Conservation (phyloP, 2,329 filamentous ascomycete genomes). For the Curvularia lunata region DNA sequence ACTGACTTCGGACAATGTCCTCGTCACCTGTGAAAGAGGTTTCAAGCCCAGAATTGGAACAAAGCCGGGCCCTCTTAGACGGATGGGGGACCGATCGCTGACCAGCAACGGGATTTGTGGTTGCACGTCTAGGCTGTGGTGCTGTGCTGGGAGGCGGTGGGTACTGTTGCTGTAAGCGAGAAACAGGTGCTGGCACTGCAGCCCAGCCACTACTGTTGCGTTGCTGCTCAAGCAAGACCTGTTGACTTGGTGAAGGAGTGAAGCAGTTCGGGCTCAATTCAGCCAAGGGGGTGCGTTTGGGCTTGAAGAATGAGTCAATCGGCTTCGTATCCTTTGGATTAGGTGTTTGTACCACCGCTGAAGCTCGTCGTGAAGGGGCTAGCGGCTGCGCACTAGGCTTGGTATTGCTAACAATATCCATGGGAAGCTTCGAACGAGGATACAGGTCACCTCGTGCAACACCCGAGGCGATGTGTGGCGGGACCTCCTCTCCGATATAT, state of each 20-base stretch:
- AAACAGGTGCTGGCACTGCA: slow-evolving; percentile 56
- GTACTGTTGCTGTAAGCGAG: slow-evolving; percentile 38
- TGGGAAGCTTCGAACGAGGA: slow-evolving; percentile 81
- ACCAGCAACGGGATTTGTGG: slow-evolving; percentile 45
- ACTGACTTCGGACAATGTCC: slow-evolving; percentile 52
- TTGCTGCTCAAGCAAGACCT: slow-evolving; percentile 63
- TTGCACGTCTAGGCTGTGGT: slow-evolving; percentile 51
- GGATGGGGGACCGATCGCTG: slow-evolving; percentile 53
- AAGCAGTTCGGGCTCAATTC: slow-evolving; percentile 73
- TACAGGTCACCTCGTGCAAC: slow-evolving; percentile 85
- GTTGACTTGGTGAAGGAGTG: slow-evolving; percentile 70
- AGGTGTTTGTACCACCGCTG: slow-evolving; percentile 46
- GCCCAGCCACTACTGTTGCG: slow-evolving; percentile 60
- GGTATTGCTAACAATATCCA: slow-evolving; percentile 48
- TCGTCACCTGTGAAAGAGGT: slow-evolving; percentile 35
- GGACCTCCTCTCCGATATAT: slow-evolving; percentile 79
- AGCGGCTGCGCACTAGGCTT: slow-evolving; percentile 44
- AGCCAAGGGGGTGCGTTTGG: slow-evolving; percentile 67
- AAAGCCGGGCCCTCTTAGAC: slow-evolving; percentile 54
- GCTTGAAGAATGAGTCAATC: slow-evolving; percentile 70
- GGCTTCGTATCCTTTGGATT: slow-evolving; percentile 66
- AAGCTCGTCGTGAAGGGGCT: slow-evolving; percentile 45
- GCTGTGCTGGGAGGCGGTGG: slow-evolving; percentile 45
- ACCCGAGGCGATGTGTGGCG: slow-evolving; percentile 70
- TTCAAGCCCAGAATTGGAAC: slow-evolving; percentile 48